Conservation (phyloP, 495 filamentous ascomycete genomes). For the Penicillium macrosclerotiorum region DNA sequence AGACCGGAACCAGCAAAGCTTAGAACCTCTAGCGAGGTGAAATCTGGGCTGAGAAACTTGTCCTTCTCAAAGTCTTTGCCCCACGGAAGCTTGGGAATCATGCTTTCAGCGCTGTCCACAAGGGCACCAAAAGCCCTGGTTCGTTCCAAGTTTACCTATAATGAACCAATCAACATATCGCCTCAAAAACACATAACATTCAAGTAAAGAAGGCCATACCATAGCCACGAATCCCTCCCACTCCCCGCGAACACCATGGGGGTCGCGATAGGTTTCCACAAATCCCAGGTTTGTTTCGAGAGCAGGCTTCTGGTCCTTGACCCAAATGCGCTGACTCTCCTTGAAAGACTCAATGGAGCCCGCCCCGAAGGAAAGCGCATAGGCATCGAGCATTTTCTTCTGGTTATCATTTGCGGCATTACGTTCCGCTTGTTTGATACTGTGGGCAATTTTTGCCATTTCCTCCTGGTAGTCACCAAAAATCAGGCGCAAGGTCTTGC, state of each 20-base stretch:
- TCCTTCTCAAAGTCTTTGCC: slow-evolving; percentile 88
- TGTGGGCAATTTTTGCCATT: slow-evolving; percentile 73
- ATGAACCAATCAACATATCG: slow-evolving; percentile 27
- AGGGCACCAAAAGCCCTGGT: slow-evolving; percentile 87
- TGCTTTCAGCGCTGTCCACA: slow-evolving; percentile 72
- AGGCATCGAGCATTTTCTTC: slow-evolving; percentile 77
- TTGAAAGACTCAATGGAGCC: slow-evolving; percentile 88
- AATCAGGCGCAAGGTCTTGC: slow-evolving; percentile 70
- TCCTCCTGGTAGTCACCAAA: slow-evolving; percentile 82
- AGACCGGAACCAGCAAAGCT: slow-evolving; percentile 78
- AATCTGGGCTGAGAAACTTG: slow-evolving; percentile 89
- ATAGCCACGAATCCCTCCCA: slow-evolving; percentile 93
- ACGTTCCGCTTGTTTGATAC: slow-evolving; percentile 68
- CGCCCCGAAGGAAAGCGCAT: slow-evolving; percentile 78
- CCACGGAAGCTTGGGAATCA: slow-evolving; percentile 92
- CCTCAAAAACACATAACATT: too few relatives aligned
- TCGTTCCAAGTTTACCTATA: slow-evolving; percentile 72
- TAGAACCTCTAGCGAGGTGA: slow-evolving; percentile 79
- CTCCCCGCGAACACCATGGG: slow-evolving; percentile 87
- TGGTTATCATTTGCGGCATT: slow-evolving; percentile 84
- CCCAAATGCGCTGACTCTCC: slow-evolving; percentile 88
- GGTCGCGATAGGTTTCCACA: slow-evolving; percentile 94
- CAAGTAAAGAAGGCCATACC: too few relatives aligned
- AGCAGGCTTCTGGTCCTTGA: slow-evolving; percentile 83
- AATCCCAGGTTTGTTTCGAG: slow-evolving; percentile 94